phyloP scores from a whole-genome alignment of 164 flowering plant species.

The Buxus sempervirens region DNA sequence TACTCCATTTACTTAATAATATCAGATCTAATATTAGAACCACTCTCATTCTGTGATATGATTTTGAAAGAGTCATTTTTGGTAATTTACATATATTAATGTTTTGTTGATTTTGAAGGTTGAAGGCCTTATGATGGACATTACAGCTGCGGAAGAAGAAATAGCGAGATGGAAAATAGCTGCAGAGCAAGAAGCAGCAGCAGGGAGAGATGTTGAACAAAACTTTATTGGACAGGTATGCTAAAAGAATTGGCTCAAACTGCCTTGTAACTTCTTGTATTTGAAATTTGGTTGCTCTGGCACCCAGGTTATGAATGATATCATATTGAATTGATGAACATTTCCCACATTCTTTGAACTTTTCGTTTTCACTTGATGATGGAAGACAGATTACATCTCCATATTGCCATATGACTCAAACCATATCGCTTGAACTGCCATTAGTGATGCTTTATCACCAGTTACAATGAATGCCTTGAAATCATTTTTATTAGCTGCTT shows the following conservation, averaged over 20 bases:
- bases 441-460: too few relatives aligned
- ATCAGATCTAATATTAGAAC: neutral
- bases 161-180: constrained; percentile 93
- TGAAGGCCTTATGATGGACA: constrained; percentile 96
- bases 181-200: constrained; percentile 97
- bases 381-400: too few relatives aligned
- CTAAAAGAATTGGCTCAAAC: neutral
- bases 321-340: too few relatives aligned
- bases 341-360: too few relatives aligned
- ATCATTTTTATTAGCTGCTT: too few relatives aligned
- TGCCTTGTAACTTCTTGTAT: neutral
- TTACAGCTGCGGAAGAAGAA: constrained; percentile 94
- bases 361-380: too few relatives aligned
- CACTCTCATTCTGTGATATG: neutral
- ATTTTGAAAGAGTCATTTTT: neutral
- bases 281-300: neutral
- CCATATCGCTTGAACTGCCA: too few relatives aligned
- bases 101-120: constrained; percentile 37
- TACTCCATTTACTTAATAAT: too few relatives aligned
- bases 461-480: too few relatives aligned
- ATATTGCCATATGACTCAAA: too few relatives aligned
- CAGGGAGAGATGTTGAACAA: constrained; percentile 85
- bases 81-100: neutral
- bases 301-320: too few relatives aligned
- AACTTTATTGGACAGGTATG: constrained; percentile 70